These are phyloP conservation scores for Coemansia sp. DNA, from an alignment of 192 early-diverging fungal genomes.

Conservation along the genomic window DNA sequence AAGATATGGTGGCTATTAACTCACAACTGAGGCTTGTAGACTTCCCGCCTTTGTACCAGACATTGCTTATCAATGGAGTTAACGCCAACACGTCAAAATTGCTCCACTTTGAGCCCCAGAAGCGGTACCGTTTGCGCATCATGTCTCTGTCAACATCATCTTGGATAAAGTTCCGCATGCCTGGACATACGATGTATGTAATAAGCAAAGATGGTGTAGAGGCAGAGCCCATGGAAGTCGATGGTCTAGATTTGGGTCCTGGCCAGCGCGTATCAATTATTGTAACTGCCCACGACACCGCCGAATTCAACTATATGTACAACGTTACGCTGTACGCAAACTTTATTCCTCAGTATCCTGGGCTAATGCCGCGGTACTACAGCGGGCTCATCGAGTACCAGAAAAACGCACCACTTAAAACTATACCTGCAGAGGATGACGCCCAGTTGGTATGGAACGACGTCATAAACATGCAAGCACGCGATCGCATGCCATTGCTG, in stretches of 20 bases:
- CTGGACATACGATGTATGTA: conserved; percentile 71
- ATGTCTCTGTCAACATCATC: conserved; percentile 66
- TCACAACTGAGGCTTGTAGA: neutral
- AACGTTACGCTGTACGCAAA: conserved; percentile 64
- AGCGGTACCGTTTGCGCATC: conserved; percentile 73
- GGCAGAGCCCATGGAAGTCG: conserved; percentile 53
- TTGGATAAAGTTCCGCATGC: conserved; percentile 69
- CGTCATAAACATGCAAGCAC: neutral
- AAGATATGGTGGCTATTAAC: neutral
- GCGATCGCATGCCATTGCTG: neutral
- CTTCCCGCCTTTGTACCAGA: neutral
- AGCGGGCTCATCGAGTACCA: conserved; percentile 20
- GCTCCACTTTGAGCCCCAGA: conserved; percentile 62
- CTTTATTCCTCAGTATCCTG: conserved; percentile 57
- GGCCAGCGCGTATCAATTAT: conserved; percentile 81
- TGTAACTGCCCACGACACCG: conserved; percentile 61
- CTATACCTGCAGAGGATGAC: neutral
- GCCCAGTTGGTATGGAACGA: conserved; percentile 1
- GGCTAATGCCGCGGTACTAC: conserved; percentile 44
- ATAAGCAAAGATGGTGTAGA: conserved; percentile 77
- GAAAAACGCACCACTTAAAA: neutral
- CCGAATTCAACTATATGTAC: conserved; percentile 57
- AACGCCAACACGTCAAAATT: conserved; percentile 30
- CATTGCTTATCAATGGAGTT: conserved; percentile 42
- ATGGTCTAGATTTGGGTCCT: conserved; percentile 59